Conservation (phyloP, 306 rosid species). For the Datisca glomerata region DNA sequence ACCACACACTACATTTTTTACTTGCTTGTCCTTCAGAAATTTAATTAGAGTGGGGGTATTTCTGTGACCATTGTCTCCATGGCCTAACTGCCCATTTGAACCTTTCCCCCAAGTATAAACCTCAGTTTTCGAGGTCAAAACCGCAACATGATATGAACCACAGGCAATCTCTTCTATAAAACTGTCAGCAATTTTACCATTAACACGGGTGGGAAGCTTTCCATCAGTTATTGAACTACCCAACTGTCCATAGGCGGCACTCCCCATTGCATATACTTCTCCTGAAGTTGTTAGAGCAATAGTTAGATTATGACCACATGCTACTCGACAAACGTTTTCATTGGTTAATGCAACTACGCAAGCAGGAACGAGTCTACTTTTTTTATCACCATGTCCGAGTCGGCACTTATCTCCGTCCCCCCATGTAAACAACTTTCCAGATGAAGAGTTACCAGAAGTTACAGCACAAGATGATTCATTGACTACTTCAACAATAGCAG, state of each 20-base stretch:
- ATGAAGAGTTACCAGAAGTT: conserved; percentile 31
- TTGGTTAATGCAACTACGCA: conserved; percentile 46
- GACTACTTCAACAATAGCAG: conserved; percentile 58
- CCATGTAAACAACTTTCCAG: conserved; percentile 83
- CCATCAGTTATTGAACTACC: conserved; percentile 69
- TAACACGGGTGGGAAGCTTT: conserved; percentile 47
- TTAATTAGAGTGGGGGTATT: conserved; percentile 65
- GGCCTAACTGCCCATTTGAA: conserved; percentile 93
- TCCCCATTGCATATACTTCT: conserved; percentile 78
- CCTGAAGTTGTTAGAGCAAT: conserved; percentile 73
- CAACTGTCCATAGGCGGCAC: conserved; percentile 76
- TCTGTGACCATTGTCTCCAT: conserved; percentile 68
- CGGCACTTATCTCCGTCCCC: conserved; percentile 92
- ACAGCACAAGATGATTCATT: conserved; percentile 33
- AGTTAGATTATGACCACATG: conserved; percentile 80
- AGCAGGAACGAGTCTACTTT: conserved; percentile 59
- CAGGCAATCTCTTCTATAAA: conserved; percentile 76
- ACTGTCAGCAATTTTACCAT: conserved; percentile 48
- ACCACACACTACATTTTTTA: conserved; percentile 70
- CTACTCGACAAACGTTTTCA: conserved; percentile 64
- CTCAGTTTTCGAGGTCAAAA: conserved; percentile 75
- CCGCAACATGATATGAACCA: conserved; percentile 88
- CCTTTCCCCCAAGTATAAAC: conserved; percentile 99
- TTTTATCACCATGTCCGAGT: conserved; percentile 66
- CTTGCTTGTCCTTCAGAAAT: conserved; percentile 61